These are phyloP conservation scores for Nyctanthes arbortristis DNA, from an alignment of 257 asterid species.

Conservation along the genomic window DNA sequence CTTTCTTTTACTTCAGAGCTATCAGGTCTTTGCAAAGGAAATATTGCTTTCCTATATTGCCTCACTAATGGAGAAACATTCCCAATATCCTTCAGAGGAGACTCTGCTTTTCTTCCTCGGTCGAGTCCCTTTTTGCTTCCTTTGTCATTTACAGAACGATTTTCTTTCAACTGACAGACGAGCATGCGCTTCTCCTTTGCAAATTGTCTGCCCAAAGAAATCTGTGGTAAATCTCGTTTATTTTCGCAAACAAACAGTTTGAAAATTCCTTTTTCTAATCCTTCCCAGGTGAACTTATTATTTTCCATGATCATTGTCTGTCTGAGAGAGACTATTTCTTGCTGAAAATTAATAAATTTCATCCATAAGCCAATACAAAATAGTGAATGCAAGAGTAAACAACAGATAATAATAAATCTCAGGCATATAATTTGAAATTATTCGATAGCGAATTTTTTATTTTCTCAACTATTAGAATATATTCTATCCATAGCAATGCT, in stretches of 20 bases:
- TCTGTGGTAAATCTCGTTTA: constrained; percentile 27
- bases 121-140: constrained; percentile 27
- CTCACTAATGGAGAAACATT: constrained; percentile 42
- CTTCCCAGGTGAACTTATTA: neutral
- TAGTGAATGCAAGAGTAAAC: no score
- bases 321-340: neutral
- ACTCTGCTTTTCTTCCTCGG: constrained; percentile 31
- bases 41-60: constrained; percentile 32
- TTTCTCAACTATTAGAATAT: constrained; percentile 10
- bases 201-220: constrained; percentile 67
- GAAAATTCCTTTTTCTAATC: no score
- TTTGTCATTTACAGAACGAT: constrained; percentile 15
- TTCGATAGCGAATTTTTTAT: neutral
- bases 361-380: neutral
- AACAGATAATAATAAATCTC: neutral
- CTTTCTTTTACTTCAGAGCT: constrained; percentile 15
- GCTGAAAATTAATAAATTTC: neutral
- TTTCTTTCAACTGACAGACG: constrained; percentile 36
- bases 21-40: constrained; percentile 36
- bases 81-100: constrained; percentile 54
- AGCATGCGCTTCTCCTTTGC: constrained; percentile 68
- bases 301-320: neutral
- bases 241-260: no score
- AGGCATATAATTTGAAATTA: neutral
- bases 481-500: constrained; percentile 13